Evolutionary conservation across 257 asterid genomes (phyloP).

Genomic region (Fraxinus cuspidata): DNA sequence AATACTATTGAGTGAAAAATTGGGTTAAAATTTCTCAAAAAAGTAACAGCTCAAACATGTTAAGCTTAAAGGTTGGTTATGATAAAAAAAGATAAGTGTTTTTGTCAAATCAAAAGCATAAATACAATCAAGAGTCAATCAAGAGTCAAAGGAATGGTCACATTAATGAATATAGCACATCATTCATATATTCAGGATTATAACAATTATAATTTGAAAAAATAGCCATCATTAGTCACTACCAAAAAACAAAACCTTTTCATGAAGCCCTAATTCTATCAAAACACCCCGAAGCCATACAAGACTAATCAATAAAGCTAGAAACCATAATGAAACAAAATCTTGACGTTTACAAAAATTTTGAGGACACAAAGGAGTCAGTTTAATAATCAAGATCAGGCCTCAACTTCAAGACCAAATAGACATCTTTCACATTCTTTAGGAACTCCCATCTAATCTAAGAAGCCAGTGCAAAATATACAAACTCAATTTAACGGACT

Average conservation of each 20-base stretch:
- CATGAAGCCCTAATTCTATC: neutral
- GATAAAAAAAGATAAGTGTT: neutral
- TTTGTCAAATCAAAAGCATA: neutral
- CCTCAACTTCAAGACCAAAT: slow-evolving; percentile 3
- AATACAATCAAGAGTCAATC: neutral
- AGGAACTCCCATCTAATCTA: neutral
- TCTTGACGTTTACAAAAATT: neutral
- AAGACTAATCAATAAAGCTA: neutral
- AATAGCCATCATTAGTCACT: neutral
- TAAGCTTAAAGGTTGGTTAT: neutral
- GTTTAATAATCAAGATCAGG: neutral
- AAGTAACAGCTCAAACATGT: neutral
- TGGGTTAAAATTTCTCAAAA: neutral
- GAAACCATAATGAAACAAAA: neutral
- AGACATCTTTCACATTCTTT: neutral
- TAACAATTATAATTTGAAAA: too few relatives aligned
- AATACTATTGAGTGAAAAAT: neutral
- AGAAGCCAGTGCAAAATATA: neutral
- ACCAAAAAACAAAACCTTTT: neutral
- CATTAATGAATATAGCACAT: neutral
- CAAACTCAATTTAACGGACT: neutral
- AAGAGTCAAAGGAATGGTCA: neutral
- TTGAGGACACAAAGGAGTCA: neutral
- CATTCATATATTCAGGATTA: neutral
- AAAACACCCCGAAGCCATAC: neutral